A percentile compares a stretch with the other conserved stretches of the same genome.
Evolutionary conservation across 257 asterid genomes (phyloP).

Genomic region (Solanum tacnaense): DNA sequence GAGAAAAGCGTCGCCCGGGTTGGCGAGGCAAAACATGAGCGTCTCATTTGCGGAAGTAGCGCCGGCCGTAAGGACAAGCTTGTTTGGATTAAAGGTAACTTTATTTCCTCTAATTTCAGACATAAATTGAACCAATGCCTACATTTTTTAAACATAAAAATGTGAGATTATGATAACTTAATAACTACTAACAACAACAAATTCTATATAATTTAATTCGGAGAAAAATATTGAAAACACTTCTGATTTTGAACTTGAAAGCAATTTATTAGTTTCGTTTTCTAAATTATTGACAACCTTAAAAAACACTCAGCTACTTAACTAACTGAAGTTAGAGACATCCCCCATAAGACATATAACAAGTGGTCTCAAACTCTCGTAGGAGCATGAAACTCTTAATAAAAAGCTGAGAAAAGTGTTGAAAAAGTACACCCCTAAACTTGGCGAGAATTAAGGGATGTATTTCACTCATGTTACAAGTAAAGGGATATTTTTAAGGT

Average conservation of each 20-base stretch:
- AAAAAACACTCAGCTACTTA: background rate
- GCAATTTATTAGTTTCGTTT: too few relatives aligned
- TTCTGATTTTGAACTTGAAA: too few relatives aligned
- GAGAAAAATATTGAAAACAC: background rate
- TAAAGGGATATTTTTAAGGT: too few relatives aligned
- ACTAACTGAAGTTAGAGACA: background rate
- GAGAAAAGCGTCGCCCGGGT: background rate
- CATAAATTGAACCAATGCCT: conserved; percentile 3
- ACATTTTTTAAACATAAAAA: background rate
- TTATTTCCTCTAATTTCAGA: background rate
- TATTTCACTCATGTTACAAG: background rate
- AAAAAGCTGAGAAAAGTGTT: too few relatives aligned
- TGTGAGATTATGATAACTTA: background rate
- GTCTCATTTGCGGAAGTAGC: conserved; percentile 3
- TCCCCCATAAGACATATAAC: background rate
- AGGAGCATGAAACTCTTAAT: background rate
- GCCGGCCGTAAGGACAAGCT: conserved; percentile 3
- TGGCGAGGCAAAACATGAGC: conserved; percentile 2
- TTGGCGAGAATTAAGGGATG: too few relatives aligned
- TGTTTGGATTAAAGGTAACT: background rate
- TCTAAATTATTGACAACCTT: too few relatives aligned
- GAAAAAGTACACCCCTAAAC: too few relatives aligned
- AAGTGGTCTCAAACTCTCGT: background rate
- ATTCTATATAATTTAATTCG: too few relatives aligned
- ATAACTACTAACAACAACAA: background rate